Evolutionary conservation across 768 basidiomycete genomes (phyloP), one percentile per base, ranked within the genome.

Genomic region (Suillus placidus): DNA sequence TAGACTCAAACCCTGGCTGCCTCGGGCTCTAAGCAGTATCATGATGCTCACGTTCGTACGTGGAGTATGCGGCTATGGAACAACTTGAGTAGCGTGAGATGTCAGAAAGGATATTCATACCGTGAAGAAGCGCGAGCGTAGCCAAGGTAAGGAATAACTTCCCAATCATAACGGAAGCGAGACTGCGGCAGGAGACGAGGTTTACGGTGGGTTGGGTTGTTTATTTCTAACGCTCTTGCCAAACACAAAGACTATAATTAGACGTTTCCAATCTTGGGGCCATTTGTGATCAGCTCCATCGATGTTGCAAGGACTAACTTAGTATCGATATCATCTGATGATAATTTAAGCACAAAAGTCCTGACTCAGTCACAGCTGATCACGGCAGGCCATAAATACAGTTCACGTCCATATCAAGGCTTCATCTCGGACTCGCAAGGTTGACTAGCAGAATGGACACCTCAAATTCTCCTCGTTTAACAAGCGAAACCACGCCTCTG

Each of bases 41-140:
- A 37, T 51, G 10, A 20, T 10, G 81, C 90, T 73, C 62, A 89
- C 92, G 86, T 80, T 93, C 91, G 75, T 92, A 93, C 3, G 89
- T 86, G 20, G 93, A 93, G 75, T 87, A 93, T 23, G 91, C 89
- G 54, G 91, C 92, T 93, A 71, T 30, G n/a, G 26, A n/a, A 42
- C 5, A 68, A 66, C 34, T 61, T 51, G 18, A 26, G 49, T 66
- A 49, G 26, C 62, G 34, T 30, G 35, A 64, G 20, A 49, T 64
- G 62, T 64, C n/a, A 35, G 8, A 54, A 42, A 52, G 58, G 61
- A 42, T 52, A 32, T 51, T 71, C 79, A 66, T 66, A 89, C 88
- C 84, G 69, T 90, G 88, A 66, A 89, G 77, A 16, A 88, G 73
- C 23, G 78, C 77, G 68, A 87, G 55, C 6, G 78, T 79, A 45